These are phyloP conservation scores for Cornus florida DNA, from an alignment of 148 eudicot genomes.

Conservation along the genomic window DNA sequence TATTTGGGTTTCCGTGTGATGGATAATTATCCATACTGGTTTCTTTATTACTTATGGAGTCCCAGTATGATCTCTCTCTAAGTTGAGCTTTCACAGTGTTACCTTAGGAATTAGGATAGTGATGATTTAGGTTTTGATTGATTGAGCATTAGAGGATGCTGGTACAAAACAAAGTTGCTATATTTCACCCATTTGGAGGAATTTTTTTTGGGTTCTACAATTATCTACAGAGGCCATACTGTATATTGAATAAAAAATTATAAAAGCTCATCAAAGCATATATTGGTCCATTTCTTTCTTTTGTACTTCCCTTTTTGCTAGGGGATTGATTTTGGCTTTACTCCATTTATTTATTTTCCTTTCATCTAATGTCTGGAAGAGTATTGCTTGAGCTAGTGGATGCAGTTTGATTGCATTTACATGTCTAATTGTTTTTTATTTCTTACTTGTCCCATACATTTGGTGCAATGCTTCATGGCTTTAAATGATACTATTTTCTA, in stretches of 20 bases:
- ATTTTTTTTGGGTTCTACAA: neutral
- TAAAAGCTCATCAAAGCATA: neutral
- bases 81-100: neutral
- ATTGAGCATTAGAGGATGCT: neutral
- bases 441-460: neutral
- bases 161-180: neutral
- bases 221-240: conserved; percentile 1
- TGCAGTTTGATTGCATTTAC: conserved; percentile 13
- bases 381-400: neutral
- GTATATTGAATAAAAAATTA: neutral
- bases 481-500: conserved; percentile 23
- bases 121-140: conserved; percentile 7
- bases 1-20: too few relatives aligned
- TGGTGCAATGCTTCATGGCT: conserved; percentile 15
- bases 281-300: neutral
- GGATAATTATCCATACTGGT: too few relatives aligned
- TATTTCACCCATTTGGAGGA: neutral
- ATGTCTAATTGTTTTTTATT: neutral
- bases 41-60: too few relatives aligned
- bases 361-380: neutral
- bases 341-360: neutral
- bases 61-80: neutral
- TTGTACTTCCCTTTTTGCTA: neutral
- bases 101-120: neutral
- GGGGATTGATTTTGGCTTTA: conserved; percentile 4